Percentiles rank a stretch among this genome's conserved stretches.
phyloP scores from a whole-genome alignment of 106 monocot genomes.

The Vanilla planifolia region DNA sequence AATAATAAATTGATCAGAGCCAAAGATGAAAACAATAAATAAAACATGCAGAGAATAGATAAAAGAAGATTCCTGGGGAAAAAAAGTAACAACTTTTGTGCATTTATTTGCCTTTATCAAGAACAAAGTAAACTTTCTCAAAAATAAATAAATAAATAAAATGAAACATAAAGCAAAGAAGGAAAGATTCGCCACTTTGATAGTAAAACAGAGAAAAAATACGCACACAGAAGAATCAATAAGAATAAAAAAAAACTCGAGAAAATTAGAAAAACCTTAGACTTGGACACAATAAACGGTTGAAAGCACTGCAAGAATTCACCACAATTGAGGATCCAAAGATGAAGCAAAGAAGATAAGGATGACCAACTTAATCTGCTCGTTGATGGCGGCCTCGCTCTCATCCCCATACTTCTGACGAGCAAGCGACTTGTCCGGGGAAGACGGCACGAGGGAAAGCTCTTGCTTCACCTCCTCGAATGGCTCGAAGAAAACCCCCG shows the following conservation, averaged over 20 bases:
- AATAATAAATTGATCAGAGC: neutral
- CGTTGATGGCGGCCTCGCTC: conserved; percentile 38
- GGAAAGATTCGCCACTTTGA: too few relatives aligned
- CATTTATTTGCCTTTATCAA: too few relatives aligned
- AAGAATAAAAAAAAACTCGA: neutral
- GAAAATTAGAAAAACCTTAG: neutral
- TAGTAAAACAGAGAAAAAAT: neutral
- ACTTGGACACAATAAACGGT: too few relatives aligned
- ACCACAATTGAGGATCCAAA: neutral
- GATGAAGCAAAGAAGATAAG: neutral
- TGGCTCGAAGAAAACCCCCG: conserved; percentile 44
- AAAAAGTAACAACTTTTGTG: too few relatives aligned
- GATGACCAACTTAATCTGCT: conserved; percentile 41
- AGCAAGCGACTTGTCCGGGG: conserved; percentile 21
- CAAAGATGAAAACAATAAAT: too few relatives aligned
- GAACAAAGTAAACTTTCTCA: too few relatives aligned
- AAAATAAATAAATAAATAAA: too few relatives aligned
- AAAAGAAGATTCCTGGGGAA: too few relatives aligned
- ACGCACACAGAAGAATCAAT: neutral
- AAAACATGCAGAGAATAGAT: too few relatives aligned
- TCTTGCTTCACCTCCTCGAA: conserved; percentile 62
- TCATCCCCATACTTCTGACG: conserved; percentile 29
- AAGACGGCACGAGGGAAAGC: conserved; percentile 33
- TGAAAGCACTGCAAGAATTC: too few relatives aligned
- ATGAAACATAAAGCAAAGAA: too few relatives aligned